Conservation (phyloP, 176 grass and related monocot genomes). For the Triticum dicoccoides region DNA sequence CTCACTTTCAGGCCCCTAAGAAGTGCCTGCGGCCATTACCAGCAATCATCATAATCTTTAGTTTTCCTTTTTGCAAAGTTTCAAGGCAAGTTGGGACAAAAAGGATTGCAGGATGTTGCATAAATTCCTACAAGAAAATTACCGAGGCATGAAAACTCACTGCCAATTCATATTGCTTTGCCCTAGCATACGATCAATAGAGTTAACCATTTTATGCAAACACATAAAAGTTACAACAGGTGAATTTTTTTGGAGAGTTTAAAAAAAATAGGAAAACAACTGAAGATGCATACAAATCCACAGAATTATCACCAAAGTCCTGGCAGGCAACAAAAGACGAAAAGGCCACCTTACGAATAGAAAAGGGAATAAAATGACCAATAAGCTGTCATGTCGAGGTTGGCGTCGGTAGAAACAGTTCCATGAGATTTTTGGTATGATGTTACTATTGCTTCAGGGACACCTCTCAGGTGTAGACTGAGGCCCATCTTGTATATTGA, state of each 20-base stretch:
- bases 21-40: conserved; percentile 40
- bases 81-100: neutral
- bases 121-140: neutral
- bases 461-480: neutral
- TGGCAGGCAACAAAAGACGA: neutral
- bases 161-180: neutral
- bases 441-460: neutral
- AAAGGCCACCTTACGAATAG: neutral
- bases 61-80: neutral
- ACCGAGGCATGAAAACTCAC: neutral
- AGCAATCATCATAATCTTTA: conserved; percentile 3
- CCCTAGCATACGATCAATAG: neutral
- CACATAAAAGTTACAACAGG: neutral
- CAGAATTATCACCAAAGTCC: neutral
- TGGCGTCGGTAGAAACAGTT: neutral
- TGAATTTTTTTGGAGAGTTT: neutral
- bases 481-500: neutral
- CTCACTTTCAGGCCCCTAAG: conserved; percentile 39
- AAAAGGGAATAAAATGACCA: too few relatives aligned
- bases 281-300: neutral
- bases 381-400: neutral
- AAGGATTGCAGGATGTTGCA: neutral
- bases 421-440: neutral
- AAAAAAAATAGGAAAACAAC: neutral
- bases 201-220: neutral